Evolutionary conservation across 345 rosid genomes (phyloP).

Genomic region (Linum lewisii): DNA sequence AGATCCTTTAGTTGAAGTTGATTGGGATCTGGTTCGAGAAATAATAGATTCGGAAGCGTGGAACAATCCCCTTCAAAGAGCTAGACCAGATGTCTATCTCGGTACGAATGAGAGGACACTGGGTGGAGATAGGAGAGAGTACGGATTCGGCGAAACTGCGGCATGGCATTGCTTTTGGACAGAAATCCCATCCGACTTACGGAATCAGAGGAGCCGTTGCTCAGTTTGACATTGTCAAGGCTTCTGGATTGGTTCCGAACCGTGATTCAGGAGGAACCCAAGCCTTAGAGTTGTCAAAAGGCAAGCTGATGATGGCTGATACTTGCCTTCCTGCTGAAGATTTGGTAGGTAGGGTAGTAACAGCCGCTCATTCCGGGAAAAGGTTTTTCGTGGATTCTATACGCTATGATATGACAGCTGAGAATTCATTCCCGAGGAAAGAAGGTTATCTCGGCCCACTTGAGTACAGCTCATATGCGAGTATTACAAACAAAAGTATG

Average conservation of each 20-base stretch:
- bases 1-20: conserved; percentile 68
- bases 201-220: conserved; percentile 99
- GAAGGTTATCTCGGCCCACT: conserved; percentile 98
- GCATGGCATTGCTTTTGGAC: conserved; percentile 72
- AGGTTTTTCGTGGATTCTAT: conserved; percentile 93
- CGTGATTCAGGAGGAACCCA: conserved; percentile 40
- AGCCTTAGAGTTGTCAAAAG: conserved; percentile 31
- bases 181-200: conserved; percentile 93
- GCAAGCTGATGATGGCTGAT: conserved; percentile 84
- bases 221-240: conserved; percentile 82
- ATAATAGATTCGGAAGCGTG: conserved; percentile 55
- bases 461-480: conserved; percentile 88
- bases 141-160: conserved; percentile 96
- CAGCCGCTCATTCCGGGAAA: conserved; percentile 99
- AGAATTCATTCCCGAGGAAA: conserved; percentile 92
- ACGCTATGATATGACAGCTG: conserved; percentile 80
- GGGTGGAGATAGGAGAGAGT: conserved; percentile 98
- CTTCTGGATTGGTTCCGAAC: conserved; percentile 74
- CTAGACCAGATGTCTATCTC: conserved; percentile 95
- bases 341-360: conserved; percentile 79
- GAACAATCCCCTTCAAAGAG: conserved; percentile 95
- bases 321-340: conserved; percentile 36
- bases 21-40: conserved; percentile 71
- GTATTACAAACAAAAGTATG: conserved; percentile 92
- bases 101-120: conserved; percentile 97